Conservation (phyloP, 164 flowering plant species). For the Nymphaea thermarum region DNA sequence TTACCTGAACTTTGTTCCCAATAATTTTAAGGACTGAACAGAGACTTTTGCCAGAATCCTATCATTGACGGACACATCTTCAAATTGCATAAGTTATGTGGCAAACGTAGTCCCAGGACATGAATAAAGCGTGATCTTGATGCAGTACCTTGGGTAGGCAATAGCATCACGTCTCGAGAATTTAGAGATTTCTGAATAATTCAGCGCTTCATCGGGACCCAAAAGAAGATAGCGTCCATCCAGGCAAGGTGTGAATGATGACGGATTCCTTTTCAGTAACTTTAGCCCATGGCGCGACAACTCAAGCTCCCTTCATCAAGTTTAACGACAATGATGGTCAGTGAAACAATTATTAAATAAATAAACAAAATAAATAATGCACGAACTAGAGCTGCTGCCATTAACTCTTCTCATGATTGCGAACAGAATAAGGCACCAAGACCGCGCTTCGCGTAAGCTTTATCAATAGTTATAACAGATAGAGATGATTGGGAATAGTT, state of each 20-base stretch:
- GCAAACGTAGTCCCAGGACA: neutral
- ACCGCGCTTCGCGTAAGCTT: too few species aligned
- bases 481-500: too few species aligned
- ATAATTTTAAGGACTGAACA: too few species aligned
- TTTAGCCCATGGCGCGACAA: slow-evolving; percentile 73
- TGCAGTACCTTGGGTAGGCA: slow-evolving; percentile 60
- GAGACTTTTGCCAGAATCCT: too few species aligned
- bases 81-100: neutral
- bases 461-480: too few species aligned
- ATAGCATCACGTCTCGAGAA: slow-evolving; percentile 76
- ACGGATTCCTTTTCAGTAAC: slow-evolving; percentile 72
- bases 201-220: slow-evolving; percentile 60
- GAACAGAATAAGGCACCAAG: too few species aligned
- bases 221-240: slow-evolving; percentile 83
- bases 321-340: too few species aligned
- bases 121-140: neutral
- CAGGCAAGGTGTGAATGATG: slow-evolving; percentile 85
- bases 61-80: neutral
- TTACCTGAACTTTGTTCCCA: too few species aligned
- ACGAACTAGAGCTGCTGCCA: too few species aligned
- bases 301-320: slow-evolving; percentile 51
- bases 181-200: slow-evolving; percentile 66
- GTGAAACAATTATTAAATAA: too few species aligned
- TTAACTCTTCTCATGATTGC: too few species aligned
- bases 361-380: too few species aligned